Base-by-base conservation (phyloP, 495 filamentous ascomycete genomes). In the Amorphotheca resinae region DNA sequence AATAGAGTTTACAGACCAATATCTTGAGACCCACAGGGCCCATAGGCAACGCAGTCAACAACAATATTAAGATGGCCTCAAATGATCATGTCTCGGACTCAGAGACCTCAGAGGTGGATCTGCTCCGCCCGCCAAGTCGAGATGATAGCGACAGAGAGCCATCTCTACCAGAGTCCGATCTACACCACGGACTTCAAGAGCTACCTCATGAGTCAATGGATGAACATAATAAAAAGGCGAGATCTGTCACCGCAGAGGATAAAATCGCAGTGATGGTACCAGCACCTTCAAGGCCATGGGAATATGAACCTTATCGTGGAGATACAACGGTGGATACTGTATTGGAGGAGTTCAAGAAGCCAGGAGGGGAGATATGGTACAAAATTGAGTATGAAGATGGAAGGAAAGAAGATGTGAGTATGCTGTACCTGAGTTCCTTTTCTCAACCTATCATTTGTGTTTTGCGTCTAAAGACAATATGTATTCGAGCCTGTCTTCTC, bases 301-400 rank as follows among this genome's bases (percentile, higher is more conserved):
- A 74, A 41, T 77, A 74, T 48, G 54, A 67, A 22, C 61, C 58
- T 38, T 62, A 70, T 8, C 58, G 57, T n/a, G 71, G 66, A 6
- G 65, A 72, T 44, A 64, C 58, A 41, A 53, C 52, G 2, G 63
- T 66, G 20, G 57, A 57, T 25, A 50, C 54, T 8, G 54, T 76
- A 15, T 47, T 73, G 38, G 50, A 56, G 12, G 56, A 68, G 23
- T 48, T 61, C 7, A 47, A 53, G 18, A 43, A 51, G 9, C 42
- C 58, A 30, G 46, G 52, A 21, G 46, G 57, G 4, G 43, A 57
- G 22, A 21, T 46, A n/a, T 42, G 31, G 31, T 73, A 70, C 50
- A 56, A 51, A 28, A 64, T 77, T 14, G 58, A 64, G 21, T 64
- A 70, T 18, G 55, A 57, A 34, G 71, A 69, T 56, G 66, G 63